A percentile compares a stretch with the other conserved stretches of the same genome.
These are phyloP conservation scores for Tubosaeta sp. DNA, from an alignment of 768 basidiomycete species.

Conservation along the genomic window DNA sequence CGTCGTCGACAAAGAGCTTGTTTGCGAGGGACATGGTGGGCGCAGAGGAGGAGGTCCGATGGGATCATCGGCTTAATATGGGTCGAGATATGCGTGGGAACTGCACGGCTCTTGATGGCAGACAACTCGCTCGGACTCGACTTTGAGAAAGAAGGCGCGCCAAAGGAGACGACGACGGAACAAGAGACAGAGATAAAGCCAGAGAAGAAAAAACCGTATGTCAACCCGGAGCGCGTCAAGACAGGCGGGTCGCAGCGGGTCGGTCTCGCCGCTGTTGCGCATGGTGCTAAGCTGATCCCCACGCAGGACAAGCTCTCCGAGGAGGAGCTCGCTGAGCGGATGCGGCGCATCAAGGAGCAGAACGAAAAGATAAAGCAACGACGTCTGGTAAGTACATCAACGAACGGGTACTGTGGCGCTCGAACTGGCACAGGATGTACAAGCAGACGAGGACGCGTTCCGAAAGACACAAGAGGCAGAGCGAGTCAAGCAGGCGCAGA, in stretches of 20 bases:
- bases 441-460: slow-evolving; percentile 79
- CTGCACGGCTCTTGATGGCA: slow-evolving; percentile 31
- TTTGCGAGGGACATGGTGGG: slow-evolving; percentile 86
- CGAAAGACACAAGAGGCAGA: slow-evolving; percentile 64
- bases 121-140: slow-evolving; percentile 71
- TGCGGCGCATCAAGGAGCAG: slow-evolving; percentile 65
- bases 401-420: background rate
- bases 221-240: slow-evolving; percentile 80
- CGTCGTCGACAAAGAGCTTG: slow-evolving; percentile 90
- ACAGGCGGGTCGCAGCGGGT: slow-evolving; percentile 77
- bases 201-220: slow-evolving; percentile 69
- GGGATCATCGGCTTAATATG: background rate
- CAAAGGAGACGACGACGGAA: slow-evolving; percentile 8
- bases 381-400: slow-evolving; percentile 43
- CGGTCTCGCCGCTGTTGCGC: slow-evolving; percentile 11
- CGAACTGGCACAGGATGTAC: slow-evolving; percentile 53
- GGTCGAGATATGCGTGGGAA: slow-evolving; percentile 23
- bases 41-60: slow-evolving; percentile 5
- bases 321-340: slow-evolving; percentile 63
- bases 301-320: slow-evolving; percentile 65
- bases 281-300: slow-evolving; percentile 10
- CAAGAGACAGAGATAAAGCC: slow-evolving; percentile 13
- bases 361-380: slow-evolving; percentile 77
- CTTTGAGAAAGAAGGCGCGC: slow-evolving; percentile 41
- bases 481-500: slow-evolving; percentile 51